Base-by-base conservation (phyloP, 2,329 filamentous ascomycete species). In the Pseudogymnoascus sp. region DNA sequence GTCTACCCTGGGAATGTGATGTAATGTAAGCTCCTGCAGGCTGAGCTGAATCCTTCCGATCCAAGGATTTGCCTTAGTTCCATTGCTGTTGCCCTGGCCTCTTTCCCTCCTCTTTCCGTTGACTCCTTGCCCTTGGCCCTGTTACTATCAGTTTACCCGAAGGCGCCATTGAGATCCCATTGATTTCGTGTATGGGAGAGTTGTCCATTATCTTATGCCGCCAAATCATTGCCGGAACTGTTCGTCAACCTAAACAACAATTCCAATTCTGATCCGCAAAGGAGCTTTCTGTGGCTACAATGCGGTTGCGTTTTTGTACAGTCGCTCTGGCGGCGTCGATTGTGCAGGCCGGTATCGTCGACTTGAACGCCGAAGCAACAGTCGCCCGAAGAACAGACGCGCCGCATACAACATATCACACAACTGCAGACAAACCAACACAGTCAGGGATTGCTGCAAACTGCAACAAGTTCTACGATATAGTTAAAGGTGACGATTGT, bases 401-500 rank as follows among this genome's bases (percentile, higher is more conserved):
- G 30, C 36, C 59, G 8, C 59, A 49, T 45, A 60, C 59, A 30
- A 41, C 59, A 30, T 60, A 45, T 23, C 36, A 41, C n/a, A 42
- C 35, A 19, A 60, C 59, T 14, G 22, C 59, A 45, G 36, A 60
- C 14, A 45, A 60, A 39, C 64, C 68, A 14, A 67, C 68, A 25
- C 63, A 66, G 60, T 67, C 67, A 25, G 68, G 66, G 8, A 64
- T 64, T 11, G 58, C 52, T 22, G 11, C 42, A 22, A 61, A 49
- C 35, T 67, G 66, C 38, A 60, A 64, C 39, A 38, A 59, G 38
- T 64, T 60, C 36, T 60, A 60, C 19, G 59, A 45, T 60, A 61
- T 70, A 55, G 58, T 58, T 16, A 25, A 36, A 12, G 68, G 66
- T 58, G 68, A 69, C 19, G 49, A 42, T n/a, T 70, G 69, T 64